Evolutionary conservation across 768 basidiomycete genomes (phyloP).

Genomic region (Gloeophyllum trabeum): DNA sequence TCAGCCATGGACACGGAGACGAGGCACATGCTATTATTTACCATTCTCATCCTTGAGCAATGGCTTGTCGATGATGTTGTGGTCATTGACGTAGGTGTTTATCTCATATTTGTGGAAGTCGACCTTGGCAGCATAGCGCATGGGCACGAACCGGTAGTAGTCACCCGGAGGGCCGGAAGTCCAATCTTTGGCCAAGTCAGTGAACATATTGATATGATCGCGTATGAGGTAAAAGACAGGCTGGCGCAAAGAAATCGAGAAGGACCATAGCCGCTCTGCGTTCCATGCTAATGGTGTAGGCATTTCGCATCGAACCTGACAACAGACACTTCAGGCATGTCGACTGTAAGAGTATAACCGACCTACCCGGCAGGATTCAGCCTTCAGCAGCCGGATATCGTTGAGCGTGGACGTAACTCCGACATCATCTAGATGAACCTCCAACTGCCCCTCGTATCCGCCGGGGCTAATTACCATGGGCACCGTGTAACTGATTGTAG

Average conservation of each 20-base stretch:
- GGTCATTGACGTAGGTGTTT: constrained; percentile 85
- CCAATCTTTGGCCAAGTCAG: constrained; percentile 92
- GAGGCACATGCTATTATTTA: constrained; percentile 18
- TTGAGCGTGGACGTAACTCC: constrained; percentile 78
- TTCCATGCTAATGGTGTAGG: constrained; percentile 83
- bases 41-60: constrained; percentile 76
- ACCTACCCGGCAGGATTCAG: constrained; percentile 71
- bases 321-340: constrained; percentile 5
- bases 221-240: constrained; percentile 72
- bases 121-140: constrained; percentile 59
- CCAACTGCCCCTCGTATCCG: constrained; percentile 74
- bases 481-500: constrained; percentile 76
- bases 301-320: constrained; percentile 57
- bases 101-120: constrained; percentile 67
- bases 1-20: constrained; percentile 1
- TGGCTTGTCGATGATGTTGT: constrained; percentile 92
- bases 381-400: constrained; percentile 65
- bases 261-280: constrained; percentile 64
- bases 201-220: constrained; percentile 92
- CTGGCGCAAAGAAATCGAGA: constrained; percentile 59
- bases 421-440: constrained; percentile 76
- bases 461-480: constrained; percentile 64
- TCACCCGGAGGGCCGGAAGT: constrained; percentile 70
- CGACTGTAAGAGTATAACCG: not conserved
- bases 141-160: constrained; percentile 78